Evolutionary conservation across 352 stramenopile species (phyloP), one percentile per base, ranked within the genome.

Genomic region (Lagenidium sp.): DNA sequence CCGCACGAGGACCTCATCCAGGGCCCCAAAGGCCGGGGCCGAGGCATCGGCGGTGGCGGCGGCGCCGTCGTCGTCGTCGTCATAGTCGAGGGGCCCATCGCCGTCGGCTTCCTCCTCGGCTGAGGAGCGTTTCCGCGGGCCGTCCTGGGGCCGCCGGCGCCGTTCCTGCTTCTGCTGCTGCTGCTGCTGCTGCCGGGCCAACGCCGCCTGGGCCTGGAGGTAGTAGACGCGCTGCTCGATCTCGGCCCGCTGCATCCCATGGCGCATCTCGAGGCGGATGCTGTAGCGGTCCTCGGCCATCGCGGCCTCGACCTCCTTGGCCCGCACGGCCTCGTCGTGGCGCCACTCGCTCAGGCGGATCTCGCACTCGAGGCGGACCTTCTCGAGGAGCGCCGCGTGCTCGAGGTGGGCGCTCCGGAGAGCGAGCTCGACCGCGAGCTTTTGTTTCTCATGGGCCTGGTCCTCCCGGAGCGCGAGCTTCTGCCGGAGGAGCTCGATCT

Each of bases 281-380:
- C 70, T 84, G 52, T 82, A 82, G 11, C 71, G 63, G 50, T 84
- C 74, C 50, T 81, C 60, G 12, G 83, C 70, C 64, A 82, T 54
- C 6, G 68, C 58, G 8, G 42, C 57, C 37, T 82, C 63, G 11
- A 55, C 54, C 37, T 86, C 63, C 15, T 81, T 82, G 6, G 60
- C 63, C 18, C 67, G 59, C 23, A 86, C 44, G 32, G 68, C 57
- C 52, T 81, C 66, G 21, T 76, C 50, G 24, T 84, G 64, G 22
- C 66, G 53, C 74, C 71, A 73, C 20, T 78, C 55, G 37, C 68
- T 70, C 34, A 80, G 25, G 22, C 45, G 44, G 19, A 71, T 64
- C 41, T 80, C 63, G 35, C 60, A 76, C 25, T 83, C 66, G 29
- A 76, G 28, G 37, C 51, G 44, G 30, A 79, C 40, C 36, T 74